Conservation (phyloP, 192 early-diverging fungal genomes). For the Mortierella alpina region DNA sequence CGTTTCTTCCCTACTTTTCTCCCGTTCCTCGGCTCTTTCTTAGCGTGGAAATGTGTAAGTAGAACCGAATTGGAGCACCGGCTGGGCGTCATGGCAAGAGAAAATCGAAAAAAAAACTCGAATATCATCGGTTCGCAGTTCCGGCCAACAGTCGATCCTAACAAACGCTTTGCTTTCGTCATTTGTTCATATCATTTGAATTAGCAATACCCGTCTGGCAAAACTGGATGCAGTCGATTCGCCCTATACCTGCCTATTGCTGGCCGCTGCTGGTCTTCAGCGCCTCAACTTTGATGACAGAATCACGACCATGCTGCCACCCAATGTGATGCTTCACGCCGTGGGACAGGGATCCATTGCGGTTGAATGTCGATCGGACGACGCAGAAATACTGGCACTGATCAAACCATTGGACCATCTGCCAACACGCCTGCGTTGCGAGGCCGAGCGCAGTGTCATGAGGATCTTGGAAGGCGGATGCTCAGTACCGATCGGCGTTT, state of each 20-base stretch:
- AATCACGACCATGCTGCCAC: constrained; percentile 76
- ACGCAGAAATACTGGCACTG: constrained; percentile 59
- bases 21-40: constrained; percentile 8
- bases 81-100: not conserved
- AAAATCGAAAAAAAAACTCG: too few relatives aligned
- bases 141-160: too few relatives aligned
- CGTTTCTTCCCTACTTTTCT: constrained; percentile 11
- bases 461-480: constrained; percentile 93
- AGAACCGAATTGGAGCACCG: not conserved
- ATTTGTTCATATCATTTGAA: constrained; percentile 58
- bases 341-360: constrained; percentile 94
- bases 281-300: constrained; percentile 75
- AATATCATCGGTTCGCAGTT: too few relatives aligned
- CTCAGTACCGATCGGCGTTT: constrained; percentile 93
- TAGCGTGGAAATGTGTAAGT: constrained; percentile 48
- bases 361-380: constrained; percentile 81
- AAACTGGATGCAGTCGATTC: constrained; percentile 86
- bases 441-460: constrained; percentile 90
- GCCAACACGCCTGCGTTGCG: constrained; percentile 72
- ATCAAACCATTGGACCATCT: constrained; percentile 75
- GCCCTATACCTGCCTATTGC: constrained; percentile 80
- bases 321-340: constrained; percentile 79
- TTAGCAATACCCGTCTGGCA: constrained; percentile 87
- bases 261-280: constrained; percentile 88
- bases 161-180: not conserved